Evolutionary conservation across 805 yeast genomes (phyloP).

Genomic region (Kuraishia hungarica): DNA sequence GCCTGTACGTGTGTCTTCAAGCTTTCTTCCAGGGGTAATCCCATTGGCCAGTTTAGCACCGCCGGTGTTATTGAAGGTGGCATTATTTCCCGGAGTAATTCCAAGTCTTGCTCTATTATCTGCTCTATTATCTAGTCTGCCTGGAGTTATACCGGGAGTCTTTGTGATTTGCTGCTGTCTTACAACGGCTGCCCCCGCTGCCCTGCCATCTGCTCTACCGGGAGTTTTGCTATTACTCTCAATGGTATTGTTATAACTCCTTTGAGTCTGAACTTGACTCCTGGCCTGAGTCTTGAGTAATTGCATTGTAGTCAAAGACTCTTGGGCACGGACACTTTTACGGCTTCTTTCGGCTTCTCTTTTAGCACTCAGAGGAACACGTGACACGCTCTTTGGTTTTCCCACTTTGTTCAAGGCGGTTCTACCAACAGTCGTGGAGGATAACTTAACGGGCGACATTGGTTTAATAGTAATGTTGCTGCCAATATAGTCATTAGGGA

Average conservation of each 20-base stretch:
- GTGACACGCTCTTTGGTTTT: not conserved
- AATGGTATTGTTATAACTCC: not conserved
- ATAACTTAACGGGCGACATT: not conserved
- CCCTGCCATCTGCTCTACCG: not conserved
- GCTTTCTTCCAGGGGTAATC: not conserved
- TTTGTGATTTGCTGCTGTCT: not conserved
- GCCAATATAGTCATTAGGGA: not conserved
- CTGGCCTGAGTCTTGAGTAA: not conserved
- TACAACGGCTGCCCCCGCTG: too few relatives aligned
- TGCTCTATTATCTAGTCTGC: not conserved
- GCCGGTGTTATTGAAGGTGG: too few relatives aligned
- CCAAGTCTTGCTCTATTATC: too few relatives aligned
- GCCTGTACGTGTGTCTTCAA: too few relatives aligned
- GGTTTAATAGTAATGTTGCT: not conserved
- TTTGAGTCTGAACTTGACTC: too few relatives aligned
- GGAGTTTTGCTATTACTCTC: not conserved
- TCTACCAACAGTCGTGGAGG: not conserved
- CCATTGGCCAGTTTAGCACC: not conserved
- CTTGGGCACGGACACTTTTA: not conserved
- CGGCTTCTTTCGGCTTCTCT: not conserved
- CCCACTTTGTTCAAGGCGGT: not conserved
- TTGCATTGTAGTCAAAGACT: not conserved
- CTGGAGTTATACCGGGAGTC: not conserved
- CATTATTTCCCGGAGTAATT: not conserved
- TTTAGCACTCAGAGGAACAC: not conserved